Base-by-base conservation (phyloP, 192 early-diverging fungal genomes). In the Coemansia sp. region DNA sequence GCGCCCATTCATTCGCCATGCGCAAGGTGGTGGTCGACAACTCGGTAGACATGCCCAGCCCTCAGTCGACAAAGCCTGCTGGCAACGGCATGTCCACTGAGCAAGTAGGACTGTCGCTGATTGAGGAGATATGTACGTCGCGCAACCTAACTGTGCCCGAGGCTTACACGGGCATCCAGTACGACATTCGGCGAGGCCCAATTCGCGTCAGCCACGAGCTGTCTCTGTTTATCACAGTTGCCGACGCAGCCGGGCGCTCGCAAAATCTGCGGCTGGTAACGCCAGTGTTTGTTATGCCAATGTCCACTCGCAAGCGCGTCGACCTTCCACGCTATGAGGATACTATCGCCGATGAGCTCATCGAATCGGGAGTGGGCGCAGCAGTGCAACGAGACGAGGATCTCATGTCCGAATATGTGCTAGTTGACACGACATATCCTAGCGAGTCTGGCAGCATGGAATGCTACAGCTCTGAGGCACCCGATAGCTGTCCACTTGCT, bases 321-420 rank as follows among this genome's bases (percentile, higher is more conserved):
- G 45, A 69, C 27, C 79, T 76, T 22, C 79, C 79, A 15, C 74
- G 79, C 51, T 82, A 82, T 61, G 79, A 82, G 34, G 79, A 76
- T 11, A 59, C 71, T 0, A 61, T 11, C 19, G 24, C 63, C 2
- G 79, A 82, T 17, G 61, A 51, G 51, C 75, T 77, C 17, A 69
- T 83, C 10, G 73, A 78, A 44, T 68, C 80, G 1, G 64, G 75
- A 3, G 61, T 38, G 19, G 71, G 50, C 11, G 39, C 32, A 29
- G 38, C 11, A 8, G 60, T 58, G 20, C 71, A 69, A 36, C 64
- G 80, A 38, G 80, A 82, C 65, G 66, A 58, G 34, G 69, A 77
- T 61, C 65, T 77, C 55, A 73, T 71, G 65, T 69, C 74, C 12
- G 65, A 82, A 36, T 82, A 74, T 48, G 80, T 82, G 44, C 58